These are phyloP conservation scores for Dimocarpus longan DNA, from an alignment of 345 rosid genomes.

Conservation along the genomic window DNA sequence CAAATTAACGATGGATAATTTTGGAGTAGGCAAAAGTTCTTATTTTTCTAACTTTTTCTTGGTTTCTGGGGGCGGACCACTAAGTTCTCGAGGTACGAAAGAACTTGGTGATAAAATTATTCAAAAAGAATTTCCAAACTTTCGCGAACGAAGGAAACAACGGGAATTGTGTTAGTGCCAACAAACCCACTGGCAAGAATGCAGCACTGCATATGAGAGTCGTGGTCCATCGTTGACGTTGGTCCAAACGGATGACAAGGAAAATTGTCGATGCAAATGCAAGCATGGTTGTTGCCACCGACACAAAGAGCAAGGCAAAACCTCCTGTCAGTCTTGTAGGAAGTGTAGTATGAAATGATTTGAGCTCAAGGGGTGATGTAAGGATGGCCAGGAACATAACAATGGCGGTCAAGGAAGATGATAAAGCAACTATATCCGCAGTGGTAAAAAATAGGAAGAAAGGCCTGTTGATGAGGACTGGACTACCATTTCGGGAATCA, in stretches of 20 bases:
- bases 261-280: conserved; percentile 30
- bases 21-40: no score
- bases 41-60: no score
- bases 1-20: no score
- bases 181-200: background rate
- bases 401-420: conserved; percentile 31
- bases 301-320: conserved; percentile 30
- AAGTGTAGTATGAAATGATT: conserved; percentile 15
- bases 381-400: conserved; percentile 33
- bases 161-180: background rate
- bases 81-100: background rate
- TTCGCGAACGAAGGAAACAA: background rate
- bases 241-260: conserved; percentile 21
- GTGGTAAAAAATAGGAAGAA: conserved; percentile 26
- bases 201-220: background rate
- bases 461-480: conserved; percentile 14
- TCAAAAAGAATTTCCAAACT: background rate
- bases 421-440: conserved; percentile 21
- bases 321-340: conserved; percentile 25
- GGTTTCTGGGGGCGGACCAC: no score
- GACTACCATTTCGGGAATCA: conserved; percentile 12
- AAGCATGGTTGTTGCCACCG: conserved; percentile 25
- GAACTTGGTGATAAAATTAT: background rate
- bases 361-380: conserved; percentile 19
- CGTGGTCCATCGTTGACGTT: background rate